Percentiles rank a stretch among this genome's conserved stretches.
These are phyloP conservation scores for Microglena sp. DNA, from an alignment of 139 green algal species.

Conservation along the genomic window DNA sequence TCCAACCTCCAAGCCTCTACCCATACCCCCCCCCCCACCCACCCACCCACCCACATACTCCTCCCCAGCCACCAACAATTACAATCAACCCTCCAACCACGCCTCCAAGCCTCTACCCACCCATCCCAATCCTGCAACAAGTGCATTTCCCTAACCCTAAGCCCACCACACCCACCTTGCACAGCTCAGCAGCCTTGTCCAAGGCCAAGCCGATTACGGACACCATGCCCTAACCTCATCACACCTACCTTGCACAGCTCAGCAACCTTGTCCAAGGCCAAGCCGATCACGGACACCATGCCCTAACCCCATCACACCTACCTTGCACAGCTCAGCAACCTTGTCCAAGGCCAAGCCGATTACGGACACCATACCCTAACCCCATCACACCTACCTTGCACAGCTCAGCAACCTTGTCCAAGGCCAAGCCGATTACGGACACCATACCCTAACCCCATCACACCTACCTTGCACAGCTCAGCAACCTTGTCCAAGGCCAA, in stretches of 20 bases:
- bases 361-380: slow-evolving; percentile 92
- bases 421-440: too few relatives aligned
- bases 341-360: slow-evolving; percentile 89
- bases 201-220: slow-evolving; percentile 88
- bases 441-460: too few relatives aligned
- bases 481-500: too few relatives aligned
- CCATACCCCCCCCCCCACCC: too few relatives aligned
- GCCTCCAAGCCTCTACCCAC: background rate
- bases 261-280: slow-evolving; percentile 78
- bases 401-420: too few relatives aligned
- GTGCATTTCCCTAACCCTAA: background rate
- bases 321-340: slow-evolving; percentile 83
- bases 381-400: slow-evolving; percentile 70
- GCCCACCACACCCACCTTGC: slow-evolving; percentile 36
- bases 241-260: slow-evolving; percentile 73
- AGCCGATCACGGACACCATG: slow-evolving; percentile 95
- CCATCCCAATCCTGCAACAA: background rate
- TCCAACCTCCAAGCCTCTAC: too few relatives aligned
- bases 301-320: slow-evolving; percentile 15
- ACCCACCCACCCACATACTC: too few relatives aligned
- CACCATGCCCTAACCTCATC: slow-evolving; percentile 68
- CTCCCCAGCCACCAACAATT: too few relatives aligned
- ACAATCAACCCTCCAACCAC: background rate
- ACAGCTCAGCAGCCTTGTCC: slow-evolving; percentile 86
- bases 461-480: slow-evolving; percentile 75